A percentile compares a stretch with the other conserved stretches of the same genome.
Conservation (phyloP, 257 asterid genomes). For the Solanum acaule region DNA sequence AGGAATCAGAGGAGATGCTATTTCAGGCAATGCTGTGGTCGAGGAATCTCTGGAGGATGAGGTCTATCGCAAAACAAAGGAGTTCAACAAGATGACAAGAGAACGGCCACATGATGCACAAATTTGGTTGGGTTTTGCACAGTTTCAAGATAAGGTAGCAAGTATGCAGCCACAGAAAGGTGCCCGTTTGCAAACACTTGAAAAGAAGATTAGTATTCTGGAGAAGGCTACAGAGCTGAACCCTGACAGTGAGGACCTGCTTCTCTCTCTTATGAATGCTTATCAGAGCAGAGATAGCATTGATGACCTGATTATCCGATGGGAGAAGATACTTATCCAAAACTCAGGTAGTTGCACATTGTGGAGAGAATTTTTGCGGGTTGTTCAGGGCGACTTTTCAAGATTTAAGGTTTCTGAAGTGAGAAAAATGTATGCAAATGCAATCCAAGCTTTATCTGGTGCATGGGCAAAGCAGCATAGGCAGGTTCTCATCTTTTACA, state of each 20-base stretch:
- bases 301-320: constrained; percentile 65
- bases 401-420: constrained; percentile 90
- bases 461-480: constrained; percentile 83
- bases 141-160: constrained; percentile 88
- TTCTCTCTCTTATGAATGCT: constrained; percentile 79
- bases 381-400: constrained; percentile 80
- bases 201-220: constrained; percentile 90
- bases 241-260: constrained; percentile 81
- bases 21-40: constrained; percentile 25
- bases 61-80: constrained; percentile 69
- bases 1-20: constrained; percentile 15
- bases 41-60: constrained; percentile 98
- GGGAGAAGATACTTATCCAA: constrained; percentile 70
- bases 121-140: constrained; percentile 72
- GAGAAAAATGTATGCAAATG: constrained; percentile 87
- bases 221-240: constrained; percentile 90
- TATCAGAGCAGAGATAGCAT: constrained; percentile 70
- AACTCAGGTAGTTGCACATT: constrained; percentile 79
- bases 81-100: constrained; percentile 75
- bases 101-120: constrained; percentile 83
- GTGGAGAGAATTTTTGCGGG: constrained; percentile 87
- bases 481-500: constrained; percentile 81
- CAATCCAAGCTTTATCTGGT: constrained; percentile 85
- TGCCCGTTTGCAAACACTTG: constrained; percentile 88
- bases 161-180: constrained; percentile 84